Conservation (phyloP, 1,139 yeast genomes). For the Candida sp. region DNA sequence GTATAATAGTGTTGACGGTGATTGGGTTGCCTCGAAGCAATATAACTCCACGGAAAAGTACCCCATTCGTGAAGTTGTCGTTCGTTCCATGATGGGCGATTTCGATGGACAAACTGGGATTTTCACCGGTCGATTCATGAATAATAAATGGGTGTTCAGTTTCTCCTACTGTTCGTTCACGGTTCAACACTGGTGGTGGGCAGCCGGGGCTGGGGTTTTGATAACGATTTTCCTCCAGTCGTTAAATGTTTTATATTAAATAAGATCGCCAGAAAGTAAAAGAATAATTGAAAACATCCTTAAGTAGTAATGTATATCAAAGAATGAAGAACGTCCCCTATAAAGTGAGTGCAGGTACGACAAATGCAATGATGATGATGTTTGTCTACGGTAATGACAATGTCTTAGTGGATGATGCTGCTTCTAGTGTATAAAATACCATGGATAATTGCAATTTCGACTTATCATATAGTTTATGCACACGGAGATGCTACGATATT, state of each 20-base stretch:
- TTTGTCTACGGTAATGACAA: no score
- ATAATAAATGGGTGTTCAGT: slow-evolving; percentile 57
- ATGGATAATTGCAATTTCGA: no score
- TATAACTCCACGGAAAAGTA: slow-evolving; percentile 19
- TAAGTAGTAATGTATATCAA: no score
- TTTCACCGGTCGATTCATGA: slow-evolving; percentile 61
- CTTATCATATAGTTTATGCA: no score
- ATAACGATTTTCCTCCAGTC: slow-evolving; percentile 44
- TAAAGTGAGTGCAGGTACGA: neutral
- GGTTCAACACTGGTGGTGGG: slow-evolving; percentile 98
- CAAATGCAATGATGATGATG: no score
- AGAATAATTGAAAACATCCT: neutral
- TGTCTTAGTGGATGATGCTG: no score
- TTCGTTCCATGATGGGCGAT: slow-evolving; percentile 95
- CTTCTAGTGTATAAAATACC: no score
- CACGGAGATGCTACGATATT: no score
- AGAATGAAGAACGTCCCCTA: no score
- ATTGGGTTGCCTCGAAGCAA: slow-evolving; percentile 59
- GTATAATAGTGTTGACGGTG: slow-evolving; percentile 43
- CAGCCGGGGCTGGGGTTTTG: slow-evolving; percentile 55
- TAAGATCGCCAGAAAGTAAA: neutral
- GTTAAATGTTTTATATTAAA: slow-evolving; percentile 6
- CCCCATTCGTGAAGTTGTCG: slow-evolving; percentile 74
- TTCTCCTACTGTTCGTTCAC: slow-evolving; percentile 76
- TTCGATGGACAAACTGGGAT: slow-evolving; percentile 87